Evolutionary conservation across 2,329 filamentous ascomycete species (phyloP), one percentile per base, ranked within the genome.

Genomic region (Arthroderma uncinatum): DNA sequence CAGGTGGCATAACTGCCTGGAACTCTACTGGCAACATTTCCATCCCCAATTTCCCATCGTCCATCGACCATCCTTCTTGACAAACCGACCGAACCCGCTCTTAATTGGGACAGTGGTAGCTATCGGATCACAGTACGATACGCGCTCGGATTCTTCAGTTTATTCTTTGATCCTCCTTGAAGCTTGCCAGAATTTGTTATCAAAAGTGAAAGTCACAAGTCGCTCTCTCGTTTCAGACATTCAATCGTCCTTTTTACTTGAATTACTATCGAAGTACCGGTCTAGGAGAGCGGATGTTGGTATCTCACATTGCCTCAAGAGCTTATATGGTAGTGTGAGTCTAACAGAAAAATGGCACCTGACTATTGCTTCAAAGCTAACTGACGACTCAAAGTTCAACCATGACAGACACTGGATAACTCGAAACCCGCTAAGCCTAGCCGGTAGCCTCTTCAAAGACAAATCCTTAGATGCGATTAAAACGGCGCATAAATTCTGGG

Each of bases 71-170:
- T 67, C 65, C 23, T 70, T 70, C 57, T 62, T 66, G 37, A 61
- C 68, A 1, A 66, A 62, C 2, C 67, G 67, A 55, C 66, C 67
- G 10, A 67, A 64, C 48, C 67, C 66, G 2, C 59, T 71, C 33
- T 55, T 71, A 44, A 63, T 66, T 12, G 66, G 65, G 57, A 67
- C 66, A 7, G 70, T 71, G 65, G 62, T 70, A 37, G 68, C 67
- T 10, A 69, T 71, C 52, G 69, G 69, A 44, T 70, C 67, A 28
- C 68, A 70, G 58, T 70, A 68, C 56, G 69, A 70, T 59, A 62
- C 59, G 19, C 59, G 66, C n/a, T 63, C 63, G n/a, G 66, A 70
- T 56, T 64, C 68, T 6, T 68, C 68, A 58, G 60, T 64, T 42
- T 70, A 70, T 56, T 70, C 68, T 44, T 58, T 68, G 52, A 64